phyloP scores from a whole-genome alignment of 306 rosid species.

The Abrus pulchellus region DNA sequence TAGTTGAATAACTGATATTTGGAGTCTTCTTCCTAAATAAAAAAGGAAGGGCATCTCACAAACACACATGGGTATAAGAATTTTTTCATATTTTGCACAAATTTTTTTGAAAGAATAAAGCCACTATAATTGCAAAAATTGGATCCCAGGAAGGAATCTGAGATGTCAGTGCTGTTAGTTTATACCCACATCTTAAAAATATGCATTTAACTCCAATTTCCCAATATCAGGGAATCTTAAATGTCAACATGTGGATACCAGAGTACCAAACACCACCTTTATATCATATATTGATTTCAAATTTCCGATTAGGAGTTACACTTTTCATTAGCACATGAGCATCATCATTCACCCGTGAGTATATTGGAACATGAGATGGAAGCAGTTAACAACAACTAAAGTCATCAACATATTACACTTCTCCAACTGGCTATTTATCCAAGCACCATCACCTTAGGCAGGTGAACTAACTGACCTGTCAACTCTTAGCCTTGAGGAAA shows the following conservation, averaged over 20 bases:
- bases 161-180: not conserved
- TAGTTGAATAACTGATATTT: no score
- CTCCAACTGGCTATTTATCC: not conserved
- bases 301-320: constrained; percentile 7
- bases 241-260: not conserved
- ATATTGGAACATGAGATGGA: not conserved
- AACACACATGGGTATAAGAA: no score
- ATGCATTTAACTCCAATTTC: not conserved
- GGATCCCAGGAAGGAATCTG: not conserved
- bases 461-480: not conserved
- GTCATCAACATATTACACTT: not conserved
- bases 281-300: constrained; percentile 21
- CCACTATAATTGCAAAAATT: not conserved
- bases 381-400: not conserved
- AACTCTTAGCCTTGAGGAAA: not conserved
- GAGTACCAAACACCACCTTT: not conserved
- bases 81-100: no score
- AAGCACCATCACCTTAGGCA: not conserved
- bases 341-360: not conserved
- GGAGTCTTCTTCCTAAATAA: no score
- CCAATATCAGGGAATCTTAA: not conserved
- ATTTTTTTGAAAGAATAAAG: not conserved
- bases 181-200: not conserved
- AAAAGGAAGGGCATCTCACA: no score
- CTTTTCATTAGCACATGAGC: not conserved